Evolutionary conservation across 768 basidiomycete species (phyloP), one percentile per base, ranked within the genome.

Genomic region (Amanita subjunquillea): DNA sequence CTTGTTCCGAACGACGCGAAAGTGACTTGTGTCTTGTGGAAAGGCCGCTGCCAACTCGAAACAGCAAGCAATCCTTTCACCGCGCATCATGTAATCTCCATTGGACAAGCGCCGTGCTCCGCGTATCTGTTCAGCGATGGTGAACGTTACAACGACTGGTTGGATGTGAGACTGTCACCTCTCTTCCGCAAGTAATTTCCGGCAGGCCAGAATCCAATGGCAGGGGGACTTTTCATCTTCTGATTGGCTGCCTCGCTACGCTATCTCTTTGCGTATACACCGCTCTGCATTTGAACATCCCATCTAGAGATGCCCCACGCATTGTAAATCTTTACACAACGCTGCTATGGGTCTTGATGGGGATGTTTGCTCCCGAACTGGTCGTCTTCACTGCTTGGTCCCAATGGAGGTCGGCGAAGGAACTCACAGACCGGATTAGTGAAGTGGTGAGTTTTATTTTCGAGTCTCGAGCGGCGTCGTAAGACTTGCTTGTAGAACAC

Each of bases 211-310:
- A 47, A 47, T 8, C 29, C n/a, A 12, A 17, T 30, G 45, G n/a
- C 29, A 47, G 45, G 10, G 29, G 45, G 15, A 47, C 45, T 13
- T 25, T 25, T 25, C 15, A 29, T n/a, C 22, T 46, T 32, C 27
- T 37, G 30, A 22, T 37, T 15, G 54, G 56, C 56, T 56, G 56
- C 49, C 42, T 50, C 20, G 57, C 39, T 27, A 48, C 49, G 22
- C 38, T 45, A n/a, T 56, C 38, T 34, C 50, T 56, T 38, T 55
- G 36, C n/a, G 53, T 56, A 8, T 29, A 47, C 45, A 57, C 30
- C 38, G 55, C 48, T 30, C 57, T 48, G 36, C 55, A 25, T 40
- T 43, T 52, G 12, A 47, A 48, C 46, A 39, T 47, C 9, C 55
- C 55, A n/a, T n/a, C 30, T 32, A 38, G 37, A 48, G 47, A 37